Conservation (phyloP, 169 alveolate species). For the Theileria equi region DNA sequence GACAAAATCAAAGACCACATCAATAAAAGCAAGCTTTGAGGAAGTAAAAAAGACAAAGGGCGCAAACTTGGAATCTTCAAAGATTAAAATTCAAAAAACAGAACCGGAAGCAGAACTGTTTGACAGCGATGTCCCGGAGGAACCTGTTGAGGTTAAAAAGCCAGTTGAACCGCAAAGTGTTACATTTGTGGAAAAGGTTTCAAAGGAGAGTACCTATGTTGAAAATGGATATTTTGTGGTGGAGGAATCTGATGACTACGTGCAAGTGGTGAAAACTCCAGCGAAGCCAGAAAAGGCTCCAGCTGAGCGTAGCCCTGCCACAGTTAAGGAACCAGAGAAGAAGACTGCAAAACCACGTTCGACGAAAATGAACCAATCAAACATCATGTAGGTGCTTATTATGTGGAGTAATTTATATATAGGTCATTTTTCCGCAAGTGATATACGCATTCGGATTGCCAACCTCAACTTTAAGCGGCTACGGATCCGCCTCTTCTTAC, state of each 20-base stretch:
- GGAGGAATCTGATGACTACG: constrained; percentile 56
- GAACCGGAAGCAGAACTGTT: neutral
- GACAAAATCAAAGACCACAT: neutral
- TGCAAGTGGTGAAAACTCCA: constrained; percentile 16
- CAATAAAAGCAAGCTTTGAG: neutral
- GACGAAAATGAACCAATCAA: constrained; percentile 4
- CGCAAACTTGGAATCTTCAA: neutral
- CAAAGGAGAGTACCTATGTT: constrained; percentile 55
- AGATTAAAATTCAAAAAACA: neutral
- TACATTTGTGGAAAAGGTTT: constrained; percentile 23
- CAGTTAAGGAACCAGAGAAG: neutral
- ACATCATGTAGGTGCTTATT: neutral
- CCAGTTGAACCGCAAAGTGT: neutral
- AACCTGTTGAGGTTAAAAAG: neutral
- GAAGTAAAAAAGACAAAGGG: neutral
- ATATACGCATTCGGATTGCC: no score
- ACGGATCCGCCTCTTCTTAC: no score
- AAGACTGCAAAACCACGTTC: no score
- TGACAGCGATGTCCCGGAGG: neutral
- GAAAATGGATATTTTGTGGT: constrained; percentile 67
- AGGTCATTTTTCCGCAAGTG: constrained; percentile 16
- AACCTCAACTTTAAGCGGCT: no score
- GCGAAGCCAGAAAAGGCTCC: neutral
- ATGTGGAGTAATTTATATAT: neutral
- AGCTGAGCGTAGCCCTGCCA: neutral